Base-by-base conservation (phyloP, 139 green algal species). In the Axilococcus clingmanii region DNA sequence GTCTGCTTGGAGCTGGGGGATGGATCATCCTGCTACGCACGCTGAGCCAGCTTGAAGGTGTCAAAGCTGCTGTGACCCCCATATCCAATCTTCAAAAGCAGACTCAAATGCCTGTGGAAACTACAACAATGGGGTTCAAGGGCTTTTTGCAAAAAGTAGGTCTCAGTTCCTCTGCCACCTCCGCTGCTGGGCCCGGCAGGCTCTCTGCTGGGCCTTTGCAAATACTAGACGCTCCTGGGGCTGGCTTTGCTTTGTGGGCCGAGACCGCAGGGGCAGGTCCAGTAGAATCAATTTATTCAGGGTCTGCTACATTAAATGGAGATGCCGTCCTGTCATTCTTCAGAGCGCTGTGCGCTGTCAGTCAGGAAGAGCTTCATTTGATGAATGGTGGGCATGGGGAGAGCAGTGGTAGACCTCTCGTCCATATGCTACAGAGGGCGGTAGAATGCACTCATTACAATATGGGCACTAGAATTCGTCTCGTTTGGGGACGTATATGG, bases 401-500 rank as follows among this genome's bases (percentile, higher is more conserved):
- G n/a, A n/a, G n/a, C n/a, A n/a, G 56, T n/a, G 40, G 52, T 29
- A 4, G n/a, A n/a, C 40, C 19, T 15, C 16, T 24, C 15, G 48
- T 70, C 20, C 30, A 42, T 33, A 44, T 69, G 63, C 40, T 72
- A 24, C 63, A 72, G 40, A 29, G 41, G 3, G 23, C 71, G 23
- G 59, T 69, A 27, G 63, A 71, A 48, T 44, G 36, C 69, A 66
- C 52, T 30, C 69, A 94, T 7, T 79, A 78, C 43, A 94, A 94
- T 63, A n/a, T n/a, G n/a, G 89, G 95, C 40, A 81, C 94, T 14
- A 83, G 49, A 1, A 57, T 57, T 32, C 17, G 85, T 29, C 78
- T 97, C 35, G 89, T 97, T 29, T 99, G 91, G 91, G 78, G 62
- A 36, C 78, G 82, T 29, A 91, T 97, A 36, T 99, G 91, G 91